Base-by-base conservation (phyloP, 768 basidiomycete species). In the Lenzites betulinus region DNA sequence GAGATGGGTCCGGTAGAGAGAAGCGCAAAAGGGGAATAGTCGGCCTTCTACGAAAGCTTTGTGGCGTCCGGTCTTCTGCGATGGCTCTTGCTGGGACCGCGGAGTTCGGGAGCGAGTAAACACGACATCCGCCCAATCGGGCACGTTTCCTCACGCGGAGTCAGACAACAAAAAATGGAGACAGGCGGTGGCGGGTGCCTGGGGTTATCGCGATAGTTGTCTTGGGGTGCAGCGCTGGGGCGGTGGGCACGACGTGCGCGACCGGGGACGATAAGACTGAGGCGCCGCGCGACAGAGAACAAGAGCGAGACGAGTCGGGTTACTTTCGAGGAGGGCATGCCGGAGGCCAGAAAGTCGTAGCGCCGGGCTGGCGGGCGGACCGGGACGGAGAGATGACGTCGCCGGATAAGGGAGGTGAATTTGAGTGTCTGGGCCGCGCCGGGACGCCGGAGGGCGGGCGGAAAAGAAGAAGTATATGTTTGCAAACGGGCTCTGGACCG, bases 1-100 rank as follows among this genome's bases (percentile, higher is more conserved):
- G 62, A 63, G 57, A 63, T 63, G 57, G 22, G 62, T 50, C 62
- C 58, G 62, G 35, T 26, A 54, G 22, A 28, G 11, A 26, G 56
- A 2, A 5, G 28, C 22, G 50, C 59, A 49, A 54, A 60, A 54
- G 61, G 61, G 56, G 61, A 58, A 63, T 42, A 26, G 26, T 63
- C 61, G 61, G 61, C 15, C 51, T 54, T 58, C 47, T 53, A 18
- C 56, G 43, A 22, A 3, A 38, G 51, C 61, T 58, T 63, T 63
- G 61, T 63, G 61, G 61, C 61, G 61, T 58, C 25, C 28, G 39
- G 42, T 20, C 54, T 56, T 58, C 48, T 50, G 28, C 30, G 25
- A 15, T 13, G 38, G 18, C n/a, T 25, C 26, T 18, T 22, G 20
- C 9, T 13, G 26, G 15, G 12, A 23, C 3, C 20, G 4, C 22